phyloP scores from a whole-genome alignment of 805 yeast species.

The Scheffersomyces amazonensis region DNA sequence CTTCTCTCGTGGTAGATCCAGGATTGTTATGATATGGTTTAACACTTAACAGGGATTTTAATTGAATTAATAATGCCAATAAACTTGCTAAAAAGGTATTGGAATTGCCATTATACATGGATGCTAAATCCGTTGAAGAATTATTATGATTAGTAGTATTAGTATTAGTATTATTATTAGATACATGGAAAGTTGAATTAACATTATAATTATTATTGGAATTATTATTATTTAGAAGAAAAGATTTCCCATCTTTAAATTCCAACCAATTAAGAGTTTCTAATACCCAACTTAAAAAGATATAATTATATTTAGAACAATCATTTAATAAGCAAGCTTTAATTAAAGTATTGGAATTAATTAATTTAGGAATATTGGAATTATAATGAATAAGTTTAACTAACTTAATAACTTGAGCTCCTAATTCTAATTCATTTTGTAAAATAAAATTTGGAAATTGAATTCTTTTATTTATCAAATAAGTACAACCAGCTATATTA shows the following conservation, averaged over 20 bases:
- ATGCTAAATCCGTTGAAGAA: not conserved
- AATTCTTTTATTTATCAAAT: conserved; percentile 28
- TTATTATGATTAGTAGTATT: not conserved
- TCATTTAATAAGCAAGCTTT: conserved; percentile 15
- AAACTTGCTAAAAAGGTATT: conserved; percentile 46
- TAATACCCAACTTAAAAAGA: conserved; percentile 49
- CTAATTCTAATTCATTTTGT: conserved; percentile 45
- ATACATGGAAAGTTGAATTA: conserved; percentile 10
- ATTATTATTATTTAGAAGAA: not conserved
- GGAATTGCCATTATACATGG: conserved; percentile 4
- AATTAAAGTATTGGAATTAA: conserved; percentile 38
- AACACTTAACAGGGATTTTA: conserved; percentile 28
- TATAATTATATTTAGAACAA: conserved; percentile 23
- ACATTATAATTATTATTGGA: conserved; percentile 4
- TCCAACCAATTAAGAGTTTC: conserved; percentile 55
- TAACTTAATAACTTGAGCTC: conserved; percentile 31
- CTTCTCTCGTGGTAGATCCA: conserved; percentile 19
- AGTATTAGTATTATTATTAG: conserved; percentile 2
- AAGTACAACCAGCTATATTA: conserved; percentile 12
- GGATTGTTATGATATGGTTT: conserved; percentile 29
- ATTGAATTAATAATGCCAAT: conserved; percentile 43
- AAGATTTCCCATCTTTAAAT: conserved; percentile 44
- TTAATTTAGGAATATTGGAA: conserved; percentile 45
- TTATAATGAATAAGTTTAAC: conserved; percentile 37
- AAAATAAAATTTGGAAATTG: conserved; percentile 37